These are phyloP conservation scores for Candolleomyces eurysporus DNA, from an alignment of 768 basidiomycete genomes.

Conservation along the genomic window DNA sequence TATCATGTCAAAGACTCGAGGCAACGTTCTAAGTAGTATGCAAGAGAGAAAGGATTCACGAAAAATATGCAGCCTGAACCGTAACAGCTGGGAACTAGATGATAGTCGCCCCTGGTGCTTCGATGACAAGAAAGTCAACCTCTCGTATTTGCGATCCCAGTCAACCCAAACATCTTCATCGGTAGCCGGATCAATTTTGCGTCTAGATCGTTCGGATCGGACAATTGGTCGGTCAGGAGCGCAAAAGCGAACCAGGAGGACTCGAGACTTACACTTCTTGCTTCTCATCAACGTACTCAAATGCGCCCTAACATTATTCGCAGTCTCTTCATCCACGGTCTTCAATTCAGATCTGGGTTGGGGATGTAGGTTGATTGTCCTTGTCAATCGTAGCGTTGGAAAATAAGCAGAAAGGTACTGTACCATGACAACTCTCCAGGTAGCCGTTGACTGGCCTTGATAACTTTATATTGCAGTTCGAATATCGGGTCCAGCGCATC, in stretches of 20 bases:
- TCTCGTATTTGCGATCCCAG: background rate
- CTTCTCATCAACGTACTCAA: background rate
- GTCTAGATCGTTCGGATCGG: background rate
- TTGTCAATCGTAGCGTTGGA: background rate
- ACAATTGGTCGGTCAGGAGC: background rate
- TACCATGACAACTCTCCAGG: background rate
- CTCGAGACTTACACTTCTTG: background rate
- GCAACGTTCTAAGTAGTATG: too few species aligned
- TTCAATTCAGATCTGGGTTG: background rate
- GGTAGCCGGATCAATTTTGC: background rate
- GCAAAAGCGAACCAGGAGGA: background rate
- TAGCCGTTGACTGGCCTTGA: background rate
- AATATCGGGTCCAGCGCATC: background rate
- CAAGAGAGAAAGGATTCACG: too few species aligned
- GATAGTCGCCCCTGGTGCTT: background rate
- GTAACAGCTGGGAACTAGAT: background rate
- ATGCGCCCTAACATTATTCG: background rate
- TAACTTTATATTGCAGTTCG: background rate
- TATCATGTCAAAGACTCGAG: too few species aligned
- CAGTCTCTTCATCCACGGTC: background rate
- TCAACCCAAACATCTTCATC: constrained; percentile 1
- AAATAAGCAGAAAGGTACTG: background rate
- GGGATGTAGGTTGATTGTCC: background rate
- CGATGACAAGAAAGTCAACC: background rate
- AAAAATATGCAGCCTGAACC: too few species aligned